Base-by-base conservation (phyloP, 768 basidiomycete species). In the Panaeolus cyanescens region DNA sequence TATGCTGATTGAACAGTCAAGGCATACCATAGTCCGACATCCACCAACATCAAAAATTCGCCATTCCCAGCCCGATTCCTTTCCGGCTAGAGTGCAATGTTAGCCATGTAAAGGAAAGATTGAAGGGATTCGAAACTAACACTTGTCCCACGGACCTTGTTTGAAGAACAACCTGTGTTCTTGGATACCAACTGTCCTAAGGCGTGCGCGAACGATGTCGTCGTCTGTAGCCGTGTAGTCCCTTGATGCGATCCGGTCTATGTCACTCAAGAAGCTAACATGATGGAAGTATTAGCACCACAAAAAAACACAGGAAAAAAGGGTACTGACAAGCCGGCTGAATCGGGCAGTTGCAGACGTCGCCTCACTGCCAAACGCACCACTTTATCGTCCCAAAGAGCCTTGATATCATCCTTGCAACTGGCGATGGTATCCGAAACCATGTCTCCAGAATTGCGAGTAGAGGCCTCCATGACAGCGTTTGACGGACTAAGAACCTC, bases 11-110 rank as follows among this genome's bases (percentile, higher is more conserved):
- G 40, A n/a, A 37, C 59, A 33, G 58, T 4, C 57, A 56, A 40
- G 42, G 71, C 79, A 20, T 68, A 89, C 89, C 74, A 78, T 75
- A 5, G 89, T 90, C 57, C 90, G 84, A 62, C 86, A 88, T 17
- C 87, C 90, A 32, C 89, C 90, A 54, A 92, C 91, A 68, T 92
- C 91, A 72, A 87, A 92, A 60, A 92, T 85, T 32, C 80, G 79
- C 90, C 89, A 92, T 68, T 84, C 85, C 76, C 78, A 82, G 7
- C 76, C 77, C 32, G 76, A 68, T 9, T 71, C 70, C 53, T 71
- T 72, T 25, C 75, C 77, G 64, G 64, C 68, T 69, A 9, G 1
- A 28, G 1, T 15, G 19, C 9, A 50, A 28, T 8, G 9, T 50
- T 15, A 50, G 45, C 19, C 19, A 17, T 20, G 5, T 19, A 20